Evolutionary conservation across 306 rosid species (phyloP).

Genomic region (Benincasa hispida): DNA sequence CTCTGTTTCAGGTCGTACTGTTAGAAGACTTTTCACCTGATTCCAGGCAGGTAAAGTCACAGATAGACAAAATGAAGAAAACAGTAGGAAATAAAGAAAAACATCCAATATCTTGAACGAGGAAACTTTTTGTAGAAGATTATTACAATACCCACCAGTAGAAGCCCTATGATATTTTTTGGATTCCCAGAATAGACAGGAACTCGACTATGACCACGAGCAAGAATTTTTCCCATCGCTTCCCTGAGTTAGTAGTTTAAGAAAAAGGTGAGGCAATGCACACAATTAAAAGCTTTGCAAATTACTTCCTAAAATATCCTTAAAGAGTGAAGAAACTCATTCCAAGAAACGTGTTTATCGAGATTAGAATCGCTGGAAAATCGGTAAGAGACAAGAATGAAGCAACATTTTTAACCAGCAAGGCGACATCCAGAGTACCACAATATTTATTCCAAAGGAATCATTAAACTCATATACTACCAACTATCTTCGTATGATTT

Average conservation of each 20-base stretch:
- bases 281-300: background rate
- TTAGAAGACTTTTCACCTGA: constrained; percentile 93
- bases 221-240: constrained; percentile 96
- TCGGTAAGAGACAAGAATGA: background rate
- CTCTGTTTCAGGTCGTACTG: constrained; percentile 95
- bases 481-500: background rate
- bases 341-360: background rate
- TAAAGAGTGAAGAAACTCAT: background rate
- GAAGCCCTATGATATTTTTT: constrained; percentile 81
- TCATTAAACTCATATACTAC: background rate
- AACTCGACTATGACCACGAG: constrained; percentile 96
- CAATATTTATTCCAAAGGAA: background rate
- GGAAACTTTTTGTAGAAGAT: background rate
- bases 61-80: constrained; percentile 1
- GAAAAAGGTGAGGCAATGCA: background rate
- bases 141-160: constrained; percentile 29
- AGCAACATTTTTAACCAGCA: background rate
- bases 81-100: background rate
- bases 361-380: background rate
- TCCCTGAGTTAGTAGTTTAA: constrained; percentile 44
- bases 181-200: constrained; percentile 93
- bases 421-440: background rate
- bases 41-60: constrained; percentile 7
- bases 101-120: background rate
- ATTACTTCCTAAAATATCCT: background rate